Conservation (phyloP, 306 rosid genomes). For the Cyamopsis tetragonoloba region DNA sequence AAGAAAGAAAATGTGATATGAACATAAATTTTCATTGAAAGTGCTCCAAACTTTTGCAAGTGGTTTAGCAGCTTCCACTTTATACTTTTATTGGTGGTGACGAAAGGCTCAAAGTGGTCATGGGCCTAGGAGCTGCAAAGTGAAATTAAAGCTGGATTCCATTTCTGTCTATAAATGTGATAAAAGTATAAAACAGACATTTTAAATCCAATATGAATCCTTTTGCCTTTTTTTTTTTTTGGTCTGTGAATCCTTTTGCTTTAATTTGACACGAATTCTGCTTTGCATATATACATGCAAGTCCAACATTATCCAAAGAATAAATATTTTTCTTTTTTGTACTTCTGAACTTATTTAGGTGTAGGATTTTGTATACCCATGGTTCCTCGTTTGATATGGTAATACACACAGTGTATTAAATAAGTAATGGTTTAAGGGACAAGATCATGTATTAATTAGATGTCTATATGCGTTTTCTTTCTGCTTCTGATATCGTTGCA, state of each 20-base stretch:
- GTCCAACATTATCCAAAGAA: neutral
- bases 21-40: slow-evolving; percentile 49
- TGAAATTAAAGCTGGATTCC: slow-evolving; percentile 26
- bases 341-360: neutral
- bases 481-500: neutral
- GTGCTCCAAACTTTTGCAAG: slow-evolving; percentile 36
- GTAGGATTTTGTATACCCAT: neutral
- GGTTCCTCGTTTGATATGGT: neutral
- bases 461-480: too few relatives aligned
- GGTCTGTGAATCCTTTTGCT: slow-evolving; percentile 10
- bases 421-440: neutral
- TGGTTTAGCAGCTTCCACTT: slow-evolving; percentile 18
- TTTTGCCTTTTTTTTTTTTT: too few relatives aligned
- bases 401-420: neutral
- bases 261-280: slow-evolving; percentile 6
- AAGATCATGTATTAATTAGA: neutral
- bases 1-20: slow-evolving; percentile 24
- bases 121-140: slow-evolving; percentile 36
- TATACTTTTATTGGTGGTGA: slow-evolving; percentile 37
- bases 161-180: neutral
- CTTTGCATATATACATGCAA: neutral
- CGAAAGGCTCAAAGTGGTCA: slow-evolving; percentile 36
- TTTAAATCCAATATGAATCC: slow-evolving; percentile 21
- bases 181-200: slow-evolving; percentile 11
- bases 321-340: neutral